Evolutionary conservation across 108 stramenopile species (phyloP).

Genomic region (Seminavis robusta): DNA sequence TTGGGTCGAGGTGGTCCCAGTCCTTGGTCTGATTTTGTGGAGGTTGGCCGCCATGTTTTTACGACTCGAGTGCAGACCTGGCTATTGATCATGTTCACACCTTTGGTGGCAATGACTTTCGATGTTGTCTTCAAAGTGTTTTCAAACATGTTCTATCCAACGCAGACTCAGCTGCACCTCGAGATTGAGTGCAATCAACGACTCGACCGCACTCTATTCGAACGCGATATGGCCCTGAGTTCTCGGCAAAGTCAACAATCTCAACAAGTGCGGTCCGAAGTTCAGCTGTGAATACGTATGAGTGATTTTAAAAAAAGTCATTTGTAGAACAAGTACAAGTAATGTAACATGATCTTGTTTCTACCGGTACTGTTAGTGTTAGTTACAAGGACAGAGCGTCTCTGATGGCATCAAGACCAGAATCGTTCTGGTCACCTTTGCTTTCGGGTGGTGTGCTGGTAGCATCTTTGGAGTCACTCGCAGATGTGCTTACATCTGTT

Average conservation of each 20-base stretch:
- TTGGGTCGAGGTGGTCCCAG: slow-evolving; percentile 1
- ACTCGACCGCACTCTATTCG: no score
- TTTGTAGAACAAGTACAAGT: no score
- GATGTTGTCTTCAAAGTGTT: slow-evolving; percentile 80
- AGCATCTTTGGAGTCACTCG: neutral
- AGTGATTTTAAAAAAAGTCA: no score
- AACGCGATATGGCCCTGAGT: no score
- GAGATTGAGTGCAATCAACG: slow-evolving; percentile 60
- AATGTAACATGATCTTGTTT: no score
- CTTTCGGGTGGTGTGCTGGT: neutral
- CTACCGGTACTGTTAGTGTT: no score
- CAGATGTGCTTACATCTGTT: neutral
- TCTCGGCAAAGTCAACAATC: no score
- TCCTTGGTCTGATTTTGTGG: slow-evolving; percentile 30
- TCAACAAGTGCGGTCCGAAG: no score
- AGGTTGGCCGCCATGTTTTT: slow-evolving; percentile 54
- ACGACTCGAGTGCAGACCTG: slow-evolving; percentile 62
- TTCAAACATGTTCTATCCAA: slow-evolving; percentile 79
- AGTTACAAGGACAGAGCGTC: slow-evolving; percentile 20
- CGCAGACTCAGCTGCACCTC: slow-evolving; percentile 83
- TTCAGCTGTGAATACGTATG: no score
- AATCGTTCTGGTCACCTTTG: neutral
- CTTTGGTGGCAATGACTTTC: slow-evolving; percentile 52
- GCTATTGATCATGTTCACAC: slow-evolving; percentile 58
- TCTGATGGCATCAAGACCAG: slow-evolving; percentile 20